Percentiles rank a stretch among this genome's conserved stretches.
These are phyloP conservation scores for Passiflora organensis DNA, from an alignment of 345 rosid genomes.

Conservation along the genomic window DNA sequence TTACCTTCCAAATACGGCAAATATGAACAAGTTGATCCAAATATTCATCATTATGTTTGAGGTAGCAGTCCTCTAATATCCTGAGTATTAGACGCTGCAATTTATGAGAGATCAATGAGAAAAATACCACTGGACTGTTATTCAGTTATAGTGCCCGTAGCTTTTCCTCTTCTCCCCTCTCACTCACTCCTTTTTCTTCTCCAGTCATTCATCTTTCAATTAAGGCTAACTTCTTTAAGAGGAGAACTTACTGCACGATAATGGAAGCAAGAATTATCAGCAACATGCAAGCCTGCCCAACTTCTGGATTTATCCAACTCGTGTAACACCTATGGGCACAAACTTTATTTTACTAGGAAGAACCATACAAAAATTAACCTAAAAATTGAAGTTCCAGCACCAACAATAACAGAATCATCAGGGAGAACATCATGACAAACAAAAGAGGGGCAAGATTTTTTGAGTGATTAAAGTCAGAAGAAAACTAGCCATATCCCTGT, in stretches of 20 bases:
- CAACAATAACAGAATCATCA: neutral
- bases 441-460: conserved; percentile 9
- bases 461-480: neutral
- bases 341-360: neutral
- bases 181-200: no score
- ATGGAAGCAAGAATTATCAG: conserved; percentile 91
- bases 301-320: conserved; percentile 63
- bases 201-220: neutral
- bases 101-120: no score
- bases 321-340: conserved; percentile 49
- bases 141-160: neutral
- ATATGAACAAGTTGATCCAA: conserved; percentile 23
- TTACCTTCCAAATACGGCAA: conserved; percentile 51
- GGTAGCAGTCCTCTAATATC: conserved; percentile 31
- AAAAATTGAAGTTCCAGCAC: neutral
- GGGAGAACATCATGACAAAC: conserved; percentile 10
- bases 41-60: conserved; percentile 18
- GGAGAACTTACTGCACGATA: conserved; percentile 62
- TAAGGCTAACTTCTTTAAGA: conserved; percentile 2
- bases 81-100: conserved; percentile 64
- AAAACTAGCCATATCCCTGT: conserved; percentile 3
- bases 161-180: neutral
- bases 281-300: conserved; percentile 79
- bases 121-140: conserved; percentile 8
- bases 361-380: conserved; percentile 6